Evolutionary conservation across 2,329 filamentous ascomycete genomes (phyloP).

Genomic region (Ceratocystis diversiconidia): DNA sequence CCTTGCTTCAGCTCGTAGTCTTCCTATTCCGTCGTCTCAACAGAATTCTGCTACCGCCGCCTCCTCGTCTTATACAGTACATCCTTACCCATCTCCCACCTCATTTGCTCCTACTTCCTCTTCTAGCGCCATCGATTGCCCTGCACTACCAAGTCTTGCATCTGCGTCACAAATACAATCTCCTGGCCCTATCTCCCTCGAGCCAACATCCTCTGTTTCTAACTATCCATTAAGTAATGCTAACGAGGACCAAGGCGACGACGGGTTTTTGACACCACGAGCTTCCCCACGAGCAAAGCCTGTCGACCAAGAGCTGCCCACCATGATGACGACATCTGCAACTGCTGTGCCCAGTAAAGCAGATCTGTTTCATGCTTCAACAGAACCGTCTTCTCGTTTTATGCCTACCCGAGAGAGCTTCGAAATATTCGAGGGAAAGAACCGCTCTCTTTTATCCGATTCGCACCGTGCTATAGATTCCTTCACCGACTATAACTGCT

Average conservation of each 20-base stretch:
- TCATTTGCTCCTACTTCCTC: neutral
- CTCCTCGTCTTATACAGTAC: conserved; percentile 13
- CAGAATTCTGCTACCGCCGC: conserved; percentile 3
- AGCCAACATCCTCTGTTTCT: neutral
- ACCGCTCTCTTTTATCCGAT: neutral
- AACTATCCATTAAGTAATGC: conserved; percentile 11
- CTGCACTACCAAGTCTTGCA: conserved; percentile 1
- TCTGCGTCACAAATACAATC: neutral
- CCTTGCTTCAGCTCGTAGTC: conserved; percentile 44
- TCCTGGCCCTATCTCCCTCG: neutral
- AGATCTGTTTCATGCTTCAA: conserved; percentile 28
- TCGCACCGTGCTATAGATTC: conserved; percentile 7
- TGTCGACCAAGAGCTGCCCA: conserved; percentile 10
- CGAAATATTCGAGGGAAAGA: conserved; percentile 11
- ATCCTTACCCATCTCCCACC: conserved; percentile 11
- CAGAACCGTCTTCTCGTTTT: conserved; percentile 28
- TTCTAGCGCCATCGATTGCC: neutral
- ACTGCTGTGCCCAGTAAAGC: conserved; percentile 8
- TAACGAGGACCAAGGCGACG: conserved; percentile 10
- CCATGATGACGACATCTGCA: conserved; percentile 17
- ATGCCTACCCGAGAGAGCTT: conserved; percentile 23
- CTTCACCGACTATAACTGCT: conserved; percentile 8
- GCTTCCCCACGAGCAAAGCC: conserved; percentile 13
- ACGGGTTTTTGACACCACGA: conserved; percentile 16
- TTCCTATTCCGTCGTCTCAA: conserved; percentile 24